phyloP scores from a whole-genome alignment of 306 rosid species.

The Macrotyloma uniflorum region DNA sequence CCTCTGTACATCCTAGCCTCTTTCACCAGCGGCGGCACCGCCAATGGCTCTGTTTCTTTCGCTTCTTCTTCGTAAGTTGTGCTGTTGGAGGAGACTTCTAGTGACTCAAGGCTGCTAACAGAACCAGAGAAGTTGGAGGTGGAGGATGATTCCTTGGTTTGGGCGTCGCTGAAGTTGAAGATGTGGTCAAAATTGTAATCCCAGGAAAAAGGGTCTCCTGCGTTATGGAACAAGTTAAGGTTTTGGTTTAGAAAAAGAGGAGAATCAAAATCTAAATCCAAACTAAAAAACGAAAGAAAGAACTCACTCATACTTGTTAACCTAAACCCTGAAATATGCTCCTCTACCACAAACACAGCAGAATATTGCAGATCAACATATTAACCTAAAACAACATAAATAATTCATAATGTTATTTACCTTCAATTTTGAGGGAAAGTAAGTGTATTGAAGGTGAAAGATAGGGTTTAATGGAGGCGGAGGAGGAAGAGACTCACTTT shows the following conservation, averaged over 20 bases:
- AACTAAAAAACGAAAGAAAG: too few relatives aligned
- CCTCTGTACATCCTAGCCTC: conserved; percentile 49
- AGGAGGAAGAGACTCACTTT: too few relatives aligned
- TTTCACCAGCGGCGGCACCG: neutral
- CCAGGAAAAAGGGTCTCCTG: conserved; percentile 26
- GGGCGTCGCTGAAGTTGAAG: conserved; percentile 2
- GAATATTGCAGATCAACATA: too few relatives aligned
- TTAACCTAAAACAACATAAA: too few relatives aligned
- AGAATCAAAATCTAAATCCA: conserved; percentile 50
- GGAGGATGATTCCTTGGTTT: conserved; percentile 26
- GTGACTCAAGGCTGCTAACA: conserved; percentile 3
- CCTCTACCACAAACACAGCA: too few relatives aligned
- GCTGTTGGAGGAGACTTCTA: conserved; percentile 45
- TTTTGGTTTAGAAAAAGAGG: conserved; percentile 27
- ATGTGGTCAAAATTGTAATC: conserved; percentile 27
- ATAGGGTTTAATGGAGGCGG: too few relatives aligned
- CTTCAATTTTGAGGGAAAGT: too few relatives aligned
- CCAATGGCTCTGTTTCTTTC: neutral
- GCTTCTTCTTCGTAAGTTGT: neutral
- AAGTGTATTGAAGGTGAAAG: too few relatives aligned
- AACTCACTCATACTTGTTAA: too few relatives aligned
- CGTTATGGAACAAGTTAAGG: conserved; percentile 22
- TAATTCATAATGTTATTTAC: too few relatives aligned
- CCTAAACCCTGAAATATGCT: too few relatives aligned
- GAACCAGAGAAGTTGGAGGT: conserved; percentile 18